phyloP scores from a whole-genome alignment of 805 yeast genomes.

The Barnettozyma populi region DNA sequence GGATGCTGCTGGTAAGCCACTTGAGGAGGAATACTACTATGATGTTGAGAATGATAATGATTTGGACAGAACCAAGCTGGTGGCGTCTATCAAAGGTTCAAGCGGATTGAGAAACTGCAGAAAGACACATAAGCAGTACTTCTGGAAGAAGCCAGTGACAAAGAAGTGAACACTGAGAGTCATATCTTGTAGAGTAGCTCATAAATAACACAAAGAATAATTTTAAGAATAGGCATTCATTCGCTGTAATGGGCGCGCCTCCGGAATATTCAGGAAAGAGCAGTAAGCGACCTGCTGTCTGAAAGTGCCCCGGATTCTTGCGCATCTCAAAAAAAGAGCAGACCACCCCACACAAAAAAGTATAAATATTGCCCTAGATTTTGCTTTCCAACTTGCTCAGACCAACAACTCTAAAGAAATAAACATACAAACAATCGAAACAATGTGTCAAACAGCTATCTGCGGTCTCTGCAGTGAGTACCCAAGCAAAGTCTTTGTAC shows the following conservation, averaged over 20 bases:
- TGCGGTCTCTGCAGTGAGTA: slow-evolving; percentile 25
- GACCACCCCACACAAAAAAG: not conserved
- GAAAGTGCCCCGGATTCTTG: not conserved
- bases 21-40: slow-evolving; percentile 93
- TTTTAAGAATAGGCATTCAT: too few relatives aligned
- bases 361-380: not conserved
- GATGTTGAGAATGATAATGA: slow-evolving; percentile 79
- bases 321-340: not conserved
- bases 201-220: not conserved
- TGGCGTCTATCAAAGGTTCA: slow-evolving; percentile 71
- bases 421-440: not conserved
- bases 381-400: too few relatives aligned
- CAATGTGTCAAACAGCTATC: slow-evolving; percentile 24
- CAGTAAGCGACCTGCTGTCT: too few relatives aligned
- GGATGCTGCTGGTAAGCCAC: slow-evolving; percentile 93
- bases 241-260: not conserved
- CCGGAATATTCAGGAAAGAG: not conserved
- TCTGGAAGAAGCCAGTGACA: slow-evolving; percentile 40
- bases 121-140: slow-evolving; percentile 80
- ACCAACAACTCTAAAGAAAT: not conserved
- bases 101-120: slow-evolving; percentile 84
- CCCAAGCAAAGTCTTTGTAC: not conserved
- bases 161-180: slow-evolving; percentile 12
- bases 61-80: slow-evolving; percentile 59
- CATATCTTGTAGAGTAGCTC: not conserved